phyloP scores from a whole-genome alignment of 2,329 filamentous ascomycete genomes.

The Botrytis sinoallii region DNA sequence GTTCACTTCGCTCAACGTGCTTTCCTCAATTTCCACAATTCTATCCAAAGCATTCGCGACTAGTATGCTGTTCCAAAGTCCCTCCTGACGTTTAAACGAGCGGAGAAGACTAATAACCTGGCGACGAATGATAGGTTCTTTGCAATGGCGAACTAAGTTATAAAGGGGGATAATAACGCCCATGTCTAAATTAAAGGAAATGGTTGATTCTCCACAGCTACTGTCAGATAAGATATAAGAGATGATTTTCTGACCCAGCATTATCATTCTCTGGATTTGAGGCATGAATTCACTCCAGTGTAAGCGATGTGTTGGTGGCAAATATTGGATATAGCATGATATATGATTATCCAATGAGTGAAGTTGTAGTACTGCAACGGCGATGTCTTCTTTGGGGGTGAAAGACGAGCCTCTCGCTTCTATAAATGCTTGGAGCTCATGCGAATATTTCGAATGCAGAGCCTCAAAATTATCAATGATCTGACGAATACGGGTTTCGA shows the following conservation, averaged over 20 bases:
- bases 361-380: slow-evolving; percentile 17
- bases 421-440: not conserved
- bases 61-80: slow-evolving; percentile 56
- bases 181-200: slow-evolving; percentile 56
- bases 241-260: not conserved
- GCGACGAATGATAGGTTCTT: slow-evolving; percentile 52
- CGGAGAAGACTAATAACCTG: slow-evolving; percentile 59
- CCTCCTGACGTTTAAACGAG: slow-evolving; percentile 58
- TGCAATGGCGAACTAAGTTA: slow-evolving; percentile 61
- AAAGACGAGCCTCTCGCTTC: not conserved
- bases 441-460: not conserved
- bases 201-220: slow-evolving; percentile 1
- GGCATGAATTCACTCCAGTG: not conserved
- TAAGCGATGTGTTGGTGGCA: not conserved
- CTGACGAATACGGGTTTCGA: not conserved
- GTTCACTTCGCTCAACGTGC: not conserved
- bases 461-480: not conserved
- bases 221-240: not conserved
- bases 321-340: slow-evolving; percentile 16
- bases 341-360: slow-evolving; percentile 18
- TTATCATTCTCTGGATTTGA: slow-evolving; percentile 3
- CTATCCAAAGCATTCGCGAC: slow-evolving; percentile 26
- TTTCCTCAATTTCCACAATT: slow-evolving; percentile 29
- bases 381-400: not conserved
- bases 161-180: slow-evolving; percentile 63